Base-by-base conservation (phyloP, 2,329 filamentous ascomycete genomes). In the Alternaria infectoria region DNA sequence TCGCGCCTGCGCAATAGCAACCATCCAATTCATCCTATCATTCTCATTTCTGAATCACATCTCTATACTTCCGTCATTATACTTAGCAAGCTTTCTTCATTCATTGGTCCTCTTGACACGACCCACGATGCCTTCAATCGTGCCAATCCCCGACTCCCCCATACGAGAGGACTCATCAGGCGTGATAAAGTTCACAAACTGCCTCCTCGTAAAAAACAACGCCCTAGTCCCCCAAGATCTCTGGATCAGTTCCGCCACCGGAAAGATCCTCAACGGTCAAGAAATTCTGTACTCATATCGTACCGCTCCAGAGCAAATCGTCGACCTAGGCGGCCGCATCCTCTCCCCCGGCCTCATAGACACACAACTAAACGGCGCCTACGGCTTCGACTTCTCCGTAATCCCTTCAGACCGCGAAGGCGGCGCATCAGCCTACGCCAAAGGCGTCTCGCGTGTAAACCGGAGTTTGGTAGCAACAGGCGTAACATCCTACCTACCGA, bases 181-280 rank as follows among this genome's bases (percentile, higher is more conserved):
- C 55, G 90, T 97, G 76, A 93, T 91, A 76, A 96, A 95, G 78
- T 91, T 97, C 79, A 96, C 92, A 74, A 97, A 97, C 82, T 97
- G 93, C 77, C 89, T 91, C 54, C 83, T 97, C 25, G 84, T 95
- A 62, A 89, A 88, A 74, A 88, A 88, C 69, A 86, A 90, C 68
- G 75, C 84, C 19, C 84, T 97, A 25, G 86, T 96, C 47, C 81
- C 88, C 47, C 89, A 91, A 67, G 94, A 97, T 75, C 86, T 97
- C n/a, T 97, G 93, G 93, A 89, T 97, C 64, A 93, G 91, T 79
- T 91, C 93, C 1, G 77, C 85, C 15, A 93, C 90, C 1, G 94
- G 94, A 69, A 94, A 93, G 79, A 93, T 97, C 73, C 84, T 97
- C 51, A 86, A 89, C 69, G 92, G 86, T 59, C 87, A 89, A 74